Conservation (phyloP, 2,329 filamentous ascomycete species). For the Didymella sp. region DNA sequence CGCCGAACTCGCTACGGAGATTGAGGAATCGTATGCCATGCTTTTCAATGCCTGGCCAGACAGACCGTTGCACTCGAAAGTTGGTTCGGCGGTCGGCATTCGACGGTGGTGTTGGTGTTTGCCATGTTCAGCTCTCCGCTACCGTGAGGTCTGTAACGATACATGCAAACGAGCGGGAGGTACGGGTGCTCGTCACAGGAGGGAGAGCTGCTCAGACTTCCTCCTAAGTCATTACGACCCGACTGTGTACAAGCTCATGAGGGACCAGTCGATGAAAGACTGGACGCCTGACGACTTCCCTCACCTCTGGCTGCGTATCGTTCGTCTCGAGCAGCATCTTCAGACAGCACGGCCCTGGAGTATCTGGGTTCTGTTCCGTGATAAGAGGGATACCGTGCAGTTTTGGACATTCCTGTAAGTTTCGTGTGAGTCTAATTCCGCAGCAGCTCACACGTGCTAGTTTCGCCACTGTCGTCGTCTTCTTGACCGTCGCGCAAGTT, state of each 20-base stretch:
- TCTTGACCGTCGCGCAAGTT: conserved; percentile 30
- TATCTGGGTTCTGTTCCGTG: conserved; percentile 33
- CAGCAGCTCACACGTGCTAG: too few species aligned
- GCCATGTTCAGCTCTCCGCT: too few species aligned
- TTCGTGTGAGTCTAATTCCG: conserved; percentile 4
- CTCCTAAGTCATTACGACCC: too few species aligned
- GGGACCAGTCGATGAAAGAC: too few species aligned
- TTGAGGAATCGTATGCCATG: conserved; percentile 29
- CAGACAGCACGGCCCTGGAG: conserved; percentile 32
- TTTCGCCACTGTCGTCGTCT: conserved; percentile 30
- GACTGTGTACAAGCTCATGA: too few species aligned
- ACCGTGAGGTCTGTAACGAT: too few species aligned
- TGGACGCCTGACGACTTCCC: conserved; percentile 33
- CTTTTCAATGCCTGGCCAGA: conserved; percentile 30
- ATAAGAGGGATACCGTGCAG: conserved; percentile 32
- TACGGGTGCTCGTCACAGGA: too few species aligned
- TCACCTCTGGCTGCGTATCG: conserved; percentile 28
- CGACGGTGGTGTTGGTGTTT: too few species aligned
- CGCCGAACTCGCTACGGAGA: conserved; percentile 25
- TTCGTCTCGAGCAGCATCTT: conserved; percentile 28
- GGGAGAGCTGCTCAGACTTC: too few species aligned
- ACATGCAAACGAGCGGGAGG: too few species aligned
- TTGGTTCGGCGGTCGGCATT: conserved; percentile 10
- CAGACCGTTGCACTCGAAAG: conserved; percentile 10
- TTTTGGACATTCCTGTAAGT: conserved; percentile 36